Evolutionary conservation across 176 grass and related monocot genomes (phyloP), one percentile per base, ranked within the genome.

Genomic region (Bothriochloa decipiens): DNA sequence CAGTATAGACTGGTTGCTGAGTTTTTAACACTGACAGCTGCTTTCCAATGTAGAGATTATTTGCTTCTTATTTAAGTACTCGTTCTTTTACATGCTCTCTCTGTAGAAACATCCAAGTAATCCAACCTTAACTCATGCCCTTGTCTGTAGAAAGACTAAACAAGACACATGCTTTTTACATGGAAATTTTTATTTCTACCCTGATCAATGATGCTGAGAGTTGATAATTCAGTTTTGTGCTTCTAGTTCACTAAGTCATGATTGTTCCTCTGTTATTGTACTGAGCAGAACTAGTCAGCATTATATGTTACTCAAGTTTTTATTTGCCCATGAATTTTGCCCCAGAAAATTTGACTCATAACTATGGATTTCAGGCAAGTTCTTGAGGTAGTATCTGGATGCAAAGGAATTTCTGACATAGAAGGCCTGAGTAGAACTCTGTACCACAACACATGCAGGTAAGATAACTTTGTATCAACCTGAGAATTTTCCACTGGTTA

Each of bases 361-460:
- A 72, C 26, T 82, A 42, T 52, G 41, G 3, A 46, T 81, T 71
- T 33, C 85, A 98, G 96, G 84, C 96, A 98, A 95, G 96, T 95
- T 36, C 83, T 98, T 72, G 96, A 95, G 75, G 89, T 95, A 73
- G 86, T 98, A 0, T 89, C 91, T 87, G 91, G 91, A 85, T 90
- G 87, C 83, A 95, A 98, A 95, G 91, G 87, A 80, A 94, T 95
- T 71, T 40, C 85, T 67, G 96, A 95, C 83, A 77, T 92, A 89
- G 91, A 92, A 43, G 76, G 82, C 68, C 73, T 98, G 37, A 92
- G 96, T 83, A 98, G 93, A 90, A 87, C 88, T 74, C 47, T 98
- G 23, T 95, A 95, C 86, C 91, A 92, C 46, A 98, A 98, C 83
- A 98, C 96, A 18, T 94, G 93, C 93, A 95, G 87, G 96, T 95